phyloP scores from a whole-genome alignment of 768 basidiomycete species.

The Leccinum uliginosum region DNA sequence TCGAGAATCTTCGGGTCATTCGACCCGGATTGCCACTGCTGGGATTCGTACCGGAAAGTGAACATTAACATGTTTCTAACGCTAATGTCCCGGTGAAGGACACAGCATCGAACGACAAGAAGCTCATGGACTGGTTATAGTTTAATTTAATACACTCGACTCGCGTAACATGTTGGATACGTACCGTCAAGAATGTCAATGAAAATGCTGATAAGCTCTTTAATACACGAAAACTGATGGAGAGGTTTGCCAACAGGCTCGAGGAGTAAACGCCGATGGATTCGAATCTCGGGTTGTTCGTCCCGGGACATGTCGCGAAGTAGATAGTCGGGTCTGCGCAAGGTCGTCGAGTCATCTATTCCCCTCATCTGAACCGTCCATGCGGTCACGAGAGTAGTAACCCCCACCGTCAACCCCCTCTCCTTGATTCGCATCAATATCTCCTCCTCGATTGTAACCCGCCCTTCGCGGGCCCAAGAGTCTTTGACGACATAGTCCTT shows the following conservation, averaged over 20 bases:
- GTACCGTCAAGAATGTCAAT: background rate
- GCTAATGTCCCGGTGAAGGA: background rate
- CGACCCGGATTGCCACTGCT: background rate
- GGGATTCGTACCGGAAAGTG: background rate
- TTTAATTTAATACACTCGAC: background rate
- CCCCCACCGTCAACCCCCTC: background rate
- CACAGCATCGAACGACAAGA: background rate
- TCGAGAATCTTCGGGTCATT: background rate
- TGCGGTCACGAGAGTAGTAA: background rate
- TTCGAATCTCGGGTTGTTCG: background rate
- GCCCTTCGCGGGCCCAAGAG: background rate
- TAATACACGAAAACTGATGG: background rate
- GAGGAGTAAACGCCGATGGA: background rate
- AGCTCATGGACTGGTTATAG: background rate
- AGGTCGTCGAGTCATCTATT: background rate
- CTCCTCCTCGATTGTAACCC: background rate
- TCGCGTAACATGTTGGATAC: background rate
- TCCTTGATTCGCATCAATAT: background rate
- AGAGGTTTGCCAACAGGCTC: background rate
- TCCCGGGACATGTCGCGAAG: background rate
- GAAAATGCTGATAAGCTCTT: background rate
- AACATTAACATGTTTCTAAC: background rate
- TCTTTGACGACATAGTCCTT: background rate
- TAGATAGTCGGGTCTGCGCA: background rate
- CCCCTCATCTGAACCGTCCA: background rate